A percentile compares a stretch with the other conserved stretches of the same genome.
Conservation (phyloP, 2,329 filamentous ascomycete species). For the Penicillium janthinellum region DNA sequence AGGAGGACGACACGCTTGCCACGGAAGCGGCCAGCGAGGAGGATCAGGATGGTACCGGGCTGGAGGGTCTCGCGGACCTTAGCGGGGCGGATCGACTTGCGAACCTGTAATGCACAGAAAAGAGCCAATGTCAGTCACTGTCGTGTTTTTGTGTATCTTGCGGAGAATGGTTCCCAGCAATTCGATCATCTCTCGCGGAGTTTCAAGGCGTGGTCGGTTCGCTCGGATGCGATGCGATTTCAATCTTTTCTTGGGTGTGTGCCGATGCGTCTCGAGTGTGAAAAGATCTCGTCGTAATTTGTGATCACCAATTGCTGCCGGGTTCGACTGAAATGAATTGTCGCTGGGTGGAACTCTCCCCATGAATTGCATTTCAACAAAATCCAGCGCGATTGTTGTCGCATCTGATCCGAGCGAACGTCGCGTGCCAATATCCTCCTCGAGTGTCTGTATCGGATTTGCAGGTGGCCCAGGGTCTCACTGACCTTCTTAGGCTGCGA, state of each 20-base stretch:
- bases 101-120: slow-evolving; percentile 64
- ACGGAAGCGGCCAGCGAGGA: slow-evolving; percentile 98
- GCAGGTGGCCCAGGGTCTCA: slow-evolving; percentile 38
- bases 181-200: neutral
- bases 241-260: neutral
- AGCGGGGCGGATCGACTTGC: slow-evolving; percentile 89
- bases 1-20: slow-evolving; percentile 99
- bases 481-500: slow-evolving; percentile 90
- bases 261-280: neutral
- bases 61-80: slow-evolving; percentile 85
- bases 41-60: slow-evolving; percentile 95
- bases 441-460: slow-evolving; percentile 14
- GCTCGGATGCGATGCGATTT: slow-evolving; percentile 16
- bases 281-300: neutral
- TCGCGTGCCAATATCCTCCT: slow-evolving; percentile 29
- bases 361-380: slow-evolving; percentile 17
- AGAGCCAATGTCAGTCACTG: slow-evolving; percentile 27
- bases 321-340: slow-evolving; percentile 19
- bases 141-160: neutral
- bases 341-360: slow-evolving; percentile 10
- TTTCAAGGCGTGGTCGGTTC: neutral
- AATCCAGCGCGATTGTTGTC: slow-evolving; percentile 30
- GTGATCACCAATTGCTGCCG: slow-evolving; percentile 24
- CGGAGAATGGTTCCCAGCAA: neutral
- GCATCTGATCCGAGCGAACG: slow-evolving; percentile 33